phyloP scores from a whole-genome alignment of 805 yeast species.

The Clavispora santaluciae region DNA sequence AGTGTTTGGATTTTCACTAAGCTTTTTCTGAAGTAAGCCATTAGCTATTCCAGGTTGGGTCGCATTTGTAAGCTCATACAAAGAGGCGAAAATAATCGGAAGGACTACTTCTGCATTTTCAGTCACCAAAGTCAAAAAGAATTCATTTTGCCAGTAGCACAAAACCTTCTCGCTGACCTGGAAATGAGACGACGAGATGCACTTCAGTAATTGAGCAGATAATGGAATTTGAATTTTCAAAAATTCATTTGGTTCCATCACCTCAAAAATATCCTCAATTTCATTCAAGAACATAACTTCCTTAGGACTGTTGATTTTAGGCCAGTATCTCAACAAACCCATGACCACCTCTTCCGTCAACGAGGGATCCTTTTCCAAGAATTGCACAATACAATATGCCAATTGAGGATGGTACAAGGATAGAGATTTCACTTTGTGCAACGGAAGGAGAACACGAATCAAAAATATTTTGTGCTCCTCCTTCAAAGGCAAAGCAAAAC shows the following conservation, averaged over 20 bases:
- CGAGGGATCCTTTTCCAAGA: constrained; percentile 87
- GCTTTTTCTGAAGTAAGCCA: constrained; percentile 36
- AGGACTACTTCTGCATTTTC: constrained; percentile 89
- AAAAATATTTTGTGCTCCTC: constrained; percentile 94
- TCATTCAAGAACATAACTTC: constrained; percentile 95
- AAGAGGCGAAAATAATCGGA: constrained; percentile 86
- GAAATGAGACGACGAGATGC: constrained; percentile 92
- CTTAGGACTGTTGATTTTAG: constrained; percentile 89
- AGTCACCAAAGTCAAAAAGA: constrained; percentile 81
- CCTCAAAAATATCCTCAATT: constrained; percentile 94
- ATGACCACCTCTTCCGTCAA: constrained; percentile 94
- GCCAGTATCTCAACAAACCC: constrained; percentile 94
- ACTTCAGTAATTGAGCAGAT: constrained; percentile 88
- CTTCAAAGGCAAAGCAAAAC: constrained; percentile 94
- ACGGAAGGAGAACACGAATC: constrained; percentile 79
- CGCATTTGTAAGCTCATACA: constrained; percentile 72
- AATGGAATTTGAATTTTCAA: constrained; percentile 87
- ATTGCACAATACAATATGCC: constrained; percentile 95
- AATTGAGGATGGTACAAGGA: constrained; percentile 93
- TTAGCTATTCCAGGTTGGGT: constrained; percentile 41
- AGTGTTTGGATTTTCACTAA: constrained; percentile 32
- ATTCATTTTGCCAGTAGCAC: constrained; percentile 92
- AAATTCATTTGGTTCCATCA: constrained; percentile 90
- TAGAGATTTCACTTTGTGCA: constrained; percentile 86
- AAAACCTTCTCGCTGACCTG: constrained; percentile 95